Base-by-base conservation (phyloP, 192 early-diverging fungal genomes). In the Entomortierella beljakovae region DNA sequence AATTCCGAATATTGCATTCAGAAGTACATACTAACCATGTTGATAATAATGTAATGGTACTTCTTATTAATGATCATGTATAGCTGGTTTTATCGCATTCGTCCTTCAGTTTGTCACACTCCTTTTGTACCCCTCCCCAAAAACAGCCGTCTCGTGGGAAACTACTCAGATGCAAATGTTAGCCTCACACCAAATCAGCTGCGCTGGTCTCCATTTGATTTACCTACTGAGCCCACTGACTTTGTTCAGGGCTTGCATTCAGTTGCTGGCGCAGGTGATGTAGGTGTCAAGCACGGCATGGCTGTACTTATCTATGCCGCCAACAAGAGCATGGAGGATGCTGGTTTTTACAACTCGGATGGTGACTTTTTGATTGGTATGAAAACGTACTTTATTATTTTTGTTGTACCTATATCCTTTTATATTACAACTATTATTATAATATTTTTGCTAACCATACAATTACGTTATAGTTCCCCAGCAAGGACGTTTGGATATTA, bases 51-150 rank as follows among this genome's bases (percentile, higher is more conserved):
- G 6, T 63, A 16, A 18, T 18, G 59, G 25, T 48, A 22, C 51
- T 53, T 35, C 26, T 29, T 29, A 57, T 6, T 38, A 38, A 46
- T n/a, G 49, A 26, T 32, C 33, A 15, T 34, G 3, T 42, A 28
- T 76, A 93, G 91, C 61, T 99, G 97, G 97, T 81, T 99, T 34
- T 99, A 99, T 81, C 94, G 97, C 68, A 94, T 99, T 77, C 93
- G 89, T 29, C 96, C 97, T 18, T 95, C 96, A 0, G 95, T 94
- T 26, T 85, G 88, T 61, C 97, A 99, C 59, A 74, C 68, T 3
- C 95, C 95, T 1, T 96, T 92, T 71, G 50, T 72, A 62, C 65
- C 74, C 73, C 37, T 42, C 32, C 52, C 37, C 10, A 51, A 35
- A 13, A 66, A 82, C 11, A 53, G 62, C 23, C 66, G 83, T 40